A percentile compares a stretch with the other conserved stretches of the same genome.
Evolutionary conservation across 176 grass and related monocot genomes (phyloP).

Genomic region (Eragrostis nindensis): DNA sequence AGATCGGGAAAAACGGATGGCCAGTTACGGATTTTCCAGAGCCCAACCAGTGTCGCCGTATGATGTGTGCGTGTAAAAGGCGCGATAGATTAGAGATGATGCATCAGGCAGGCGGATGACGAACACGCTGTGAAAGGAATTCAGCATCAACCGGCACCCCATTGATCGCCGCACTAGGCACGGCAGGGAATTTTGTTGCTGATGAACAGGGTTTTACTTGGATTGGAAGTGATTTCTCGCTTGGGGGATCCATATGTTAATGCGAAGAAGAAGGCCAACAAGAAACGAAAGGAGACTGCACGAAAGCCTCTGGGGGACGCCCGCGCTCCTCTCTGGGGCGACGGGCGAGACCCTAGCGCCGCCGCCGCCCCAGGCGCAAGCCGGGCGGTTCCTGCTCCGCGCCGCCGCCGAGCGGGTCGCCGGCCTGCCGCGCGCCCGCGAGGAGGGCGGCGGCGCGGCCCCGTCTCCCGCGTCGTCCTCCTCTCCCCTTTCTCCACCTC

Average conservation of each 20-base stretch:
- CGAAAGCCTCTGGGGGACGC: no score
- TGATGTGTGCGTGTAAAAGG: not conserved
- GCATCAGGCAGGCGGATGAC: not conserved
- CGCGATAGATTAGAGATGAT: not conserved
- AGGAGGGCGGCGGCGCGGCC: no score
- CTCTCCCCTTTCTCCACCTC: no score
- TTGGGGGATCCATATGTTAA: no score
- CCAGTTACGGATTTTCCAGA: not conserved
- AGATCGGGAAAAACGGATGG: not conserved
- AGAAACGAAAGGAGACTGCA: no score
- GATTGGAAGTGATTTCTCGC: constrained; percentile 1
- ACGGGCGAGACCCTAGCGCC: no score
- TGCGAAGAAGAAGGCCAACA: no score
- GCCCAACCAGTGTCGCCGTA: not conserved
- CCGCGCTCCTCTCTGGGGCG: no score
- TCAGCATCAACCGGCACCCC: not conserved
- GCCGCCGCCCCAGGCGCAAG: no score
- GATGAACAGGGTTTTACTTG: not conserved
- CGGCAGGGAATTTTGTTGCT: not conserved
- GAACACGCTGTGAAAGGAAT: not conserved
- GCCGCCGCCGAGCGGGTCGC: not conserved
- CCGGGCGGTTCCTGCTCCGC: no score
- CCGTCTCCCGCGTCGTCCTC: no score
- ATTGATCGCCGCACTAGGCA: not conserved
- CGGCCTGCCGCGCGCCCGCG: no score